A percentile compares a stretch with the other conserved stretches of the same genome.
These are phyloP conservation scores for Exophiala oligosperma DNA, from an alignment of 2,329 filamentous ascomycete species.

Conservation along the genomic window DNA sequence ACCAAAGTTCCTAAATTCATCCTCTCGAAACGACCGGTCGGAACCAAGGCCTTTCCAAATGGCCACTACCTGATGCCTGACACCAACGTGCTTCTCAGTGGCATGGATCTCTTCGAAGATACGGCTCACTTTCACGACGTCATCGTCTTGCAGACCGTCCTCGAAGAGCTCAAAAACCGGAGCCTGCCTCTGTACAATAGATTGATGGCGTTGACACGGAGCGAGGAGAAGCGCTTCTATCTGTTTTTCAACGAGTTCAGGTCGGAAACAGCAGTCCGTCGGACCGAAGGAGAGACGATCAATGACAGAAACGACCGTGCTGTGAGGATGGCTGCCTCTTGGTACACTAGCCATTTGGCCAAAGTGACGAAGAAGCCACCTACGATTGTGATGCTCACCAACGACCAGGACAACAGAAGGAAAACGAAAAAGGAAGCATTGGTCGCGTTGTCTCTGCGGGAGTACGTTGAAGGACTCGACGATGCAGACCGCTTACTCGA, in stretches of 20 bases:
- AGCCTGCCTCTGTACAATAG: constrained; percentile 95
- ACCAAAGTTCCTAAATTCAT: constrained; percentile 73
- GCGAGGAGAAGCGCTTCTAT: constrained; percentile 95
- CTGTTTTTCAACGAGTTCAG: constrained; percentile 99
- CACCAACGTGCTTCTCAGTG: constrained; percentile 91
- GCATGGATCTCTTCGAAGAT: constrained; percentile 96
- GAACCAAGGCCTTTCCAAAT: constrained; percentile 75
- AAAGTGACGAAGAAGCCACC: constrained; percentile 62
- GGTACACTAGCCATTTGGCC: constrained; percentile 83
- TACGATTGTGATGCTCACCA: constrained; percentile 86
- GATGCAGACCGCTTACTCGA: constrained; percentile 84
- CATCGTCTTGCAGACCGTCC: constrained; percentile 91
- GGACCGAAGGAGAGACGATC: constrained; percentile 77
- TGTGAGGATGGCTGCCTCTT: constrained; percentile 79
- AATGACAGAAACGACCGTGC: constrained; percentile 97
- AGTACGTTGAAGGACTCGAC: constrained; percentile 82
- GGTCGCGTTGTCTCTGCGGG: constrained; percentile 64
- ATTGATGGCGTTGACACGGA: constrained; percentile 84
- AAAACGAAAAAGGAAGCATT: constrained; percentile 78
- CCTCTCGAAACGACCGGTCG: constrained; percentile 83
- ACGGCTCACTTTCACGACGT: constrained; percentile 92
- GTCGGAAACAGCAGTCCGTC: constrained; percentile 80
- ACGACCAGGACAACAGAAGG: constrained; percentile 82
- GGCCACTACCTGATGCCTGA: constrained; percentile 95
- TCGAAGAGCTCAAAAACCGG: constrained; percentile 92